These are phyloP conservation scores for Pseudonitzschia delicatissima DNA, from an alignment of 108 stramenopile species.

Conservation along the genomic window DNA sequence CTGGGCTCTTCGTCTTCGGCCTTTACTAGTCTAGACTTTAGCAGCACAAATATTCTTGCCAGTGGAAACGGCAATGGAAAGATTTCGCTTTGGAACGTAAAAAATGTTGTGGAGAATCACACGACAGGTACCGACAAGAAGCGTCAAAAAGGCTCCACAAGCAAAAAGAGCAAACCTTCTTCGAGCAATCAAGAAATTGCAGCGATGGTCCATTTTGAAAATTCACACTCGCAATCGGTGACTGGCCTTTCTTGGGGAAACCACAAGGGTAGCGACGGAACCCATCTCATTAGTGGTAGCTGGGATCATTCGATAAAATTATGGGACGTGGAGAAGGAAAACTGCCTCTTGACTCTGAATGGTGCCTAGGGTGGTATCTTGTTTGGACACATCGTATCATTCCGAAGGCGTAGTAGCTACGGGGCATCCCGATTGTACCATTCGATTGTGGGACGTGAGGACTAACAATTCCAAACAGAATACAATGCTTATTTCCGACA, in stretches of 20 bases:
- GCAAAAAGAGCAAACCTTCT: constrained; percentile 1
- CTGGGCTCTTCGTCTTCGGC: constrained; percentile 35
- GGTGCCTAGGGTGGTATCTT: constrained; percentile 71
- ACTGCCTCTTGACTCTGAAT: constrained; percentile 78
- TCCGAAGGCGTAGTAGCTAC: constrained; percentile 74
- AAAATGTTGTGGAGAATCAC: constrained; percentile 8
- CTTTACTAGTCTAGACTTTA: constrained; percentile 54
- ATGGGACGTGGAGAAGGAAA: constrained; percentile 69
- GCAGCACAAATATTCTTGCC: constrained; percentile 18
- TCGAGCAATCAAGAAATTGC: constrained; percentile 7
- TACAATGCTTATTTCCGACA: constrained; percentile 27
- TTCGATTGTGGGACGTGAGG: constrained; percentile 64
- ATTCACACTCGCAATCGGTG: constrained; percentile 71
- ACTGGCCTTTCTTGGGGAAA: constrained; percentile 74
- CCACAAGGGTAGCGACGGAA: constrained; percentile 17
- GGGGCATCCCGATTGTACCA: constrained; percentile 81
- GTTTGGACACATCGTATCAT: constrained; percentile 70
- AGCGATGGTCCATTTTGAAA: constrained; percentile 10
- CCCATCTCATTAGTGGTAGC: constrained; percentile 62
- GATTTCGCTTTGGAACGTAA: constrained; percentile 63
- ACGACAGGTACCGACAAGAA: constrained; percentile 5
- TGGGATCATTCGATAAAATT: constrained; percentile 83
- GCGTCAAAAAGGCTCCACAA: constrained; percentile 23
- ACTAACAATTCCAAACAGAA: constrained; percentile 15
- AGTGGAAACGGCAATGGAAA: constrained; percentile 82